Evolutionary conservation across 1,284 basidiomycete genomes (phyloP), one percentile per base, ranked within the genome.

Genomic region (Cystobasidium slooffiae): DNA sequence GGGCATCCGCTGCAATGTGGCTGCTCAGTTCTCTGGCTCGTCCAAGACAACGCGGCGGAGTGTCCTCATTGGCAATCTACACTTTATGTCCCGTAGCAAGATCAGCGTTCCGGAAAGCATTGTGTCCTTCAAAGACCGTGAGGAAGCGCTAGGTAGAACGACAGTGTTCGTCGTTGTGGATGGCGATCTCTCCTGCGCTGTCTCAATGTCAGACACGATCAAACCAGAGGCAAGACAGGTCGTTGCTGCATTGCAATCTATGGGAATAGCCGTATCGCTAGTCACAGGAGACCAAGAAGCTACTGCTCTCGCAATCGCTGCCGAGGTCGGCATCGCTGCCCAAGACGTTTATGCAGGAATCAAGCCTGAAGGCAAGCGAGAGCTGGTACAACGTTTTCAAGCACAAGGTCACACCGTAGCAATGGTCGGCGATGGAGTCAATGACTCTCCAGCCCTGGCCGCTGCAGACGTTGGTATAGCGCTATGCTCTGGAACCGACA

Each of bases 341-440:
- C 89, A 91, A 69, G 86, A 89, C 68, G 92, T 97, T 0, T 93
- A 90, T 87, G 90, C 93, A 3, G 88, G 88, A 64, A 93, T 97
- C 86, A 94, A 90, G 79, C 94, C 94, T 1, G 91, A 94, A 80
- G 94, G 94, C 56, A 97, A 97, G 82, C 93, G 93, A 0, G 86
- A 88, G 20, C 87, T 92, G 72, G 86, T 97, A 20, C 84, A 88
- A 3, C 91, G 94, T 80, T 83, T 97, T 51, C 90, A 93, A 82
- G 86, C 88, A 79, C 87, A 87, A 1, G 88, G 87, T 10, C 77
- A 79, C 31, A 90, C 89, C 46, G 90, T 96, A 24, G 94, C 93
- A 0, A 96, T 97, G 94, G 94, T 99, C 62, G 97, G 97, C 22
- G 97, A 99, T 82, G 97, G 97, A 20, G 97, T 99, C 84, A 99